Conservation (phyloP, 768 basidiomycete species). For the Hericium rajendrae region DNA sequence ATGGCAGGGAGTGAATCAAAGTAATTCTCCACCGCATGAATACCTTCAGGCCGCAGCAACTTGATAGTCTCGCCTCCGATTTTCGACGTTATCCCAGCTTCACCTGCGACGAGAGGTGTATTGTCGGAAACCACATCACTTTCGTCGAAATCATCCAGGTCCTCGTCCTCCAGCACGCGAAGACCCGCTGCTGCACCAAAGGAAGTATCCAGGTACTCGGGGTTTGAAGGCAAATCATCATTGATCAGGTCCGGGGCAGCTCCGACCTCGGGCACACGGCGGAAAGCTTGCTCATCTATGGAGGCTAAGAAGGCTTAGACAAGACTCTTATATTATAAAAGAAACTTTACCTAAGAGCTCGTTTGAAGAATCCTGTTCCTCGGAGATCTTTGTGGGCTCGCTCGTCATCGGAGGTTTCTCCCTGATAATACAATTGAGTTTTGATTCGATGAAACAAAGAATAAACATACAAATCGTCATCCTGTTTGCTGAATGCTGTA, state of each 20-base stretch:
- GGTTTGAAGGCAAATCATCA: constrained; percentile 86
- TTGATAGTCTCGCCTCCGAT: constrained; percentile 82
- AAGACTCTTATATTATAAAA: neutral
- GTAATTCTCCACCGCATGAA: constrained; percentile 67
- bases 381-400: constrained; percentile 6
- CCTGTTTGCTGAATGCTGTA: constrained; percentile 29
- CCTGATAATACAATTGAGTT: neutral
- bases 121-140: neutral
- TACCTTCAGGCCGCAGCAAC: constrained; percentile 52
- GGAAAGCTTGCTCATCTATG: constrained; percentile 79
- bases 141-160: constrained; percentile 47
- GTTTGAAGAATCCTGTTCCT: constrained; percentile 2
- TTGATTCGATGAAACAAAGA: neutral
- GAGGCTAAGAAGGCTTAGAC: constrained; percentile 37
- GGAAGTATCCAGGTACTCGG: constrained; percentile 78
- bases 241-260: constrained; percentile 79
- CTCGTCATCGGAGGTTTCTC: neutral
- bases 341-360: constrained; percentile 20
- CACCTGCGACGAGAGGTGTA: constrained; percentile 5
- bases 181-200: constrained; percentile 73
- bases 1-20: constrained; percentile 56
- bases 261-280: constrained; percentile 62
- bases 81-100: constrained; percentile 38
- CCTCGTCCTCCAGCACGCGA: constrained; percentile 62
- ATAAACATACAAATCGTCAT: constrained; percentile 17